Conservation (phyloP, 257 asterid species). For the Scutellaria baicalensis region DNA sequence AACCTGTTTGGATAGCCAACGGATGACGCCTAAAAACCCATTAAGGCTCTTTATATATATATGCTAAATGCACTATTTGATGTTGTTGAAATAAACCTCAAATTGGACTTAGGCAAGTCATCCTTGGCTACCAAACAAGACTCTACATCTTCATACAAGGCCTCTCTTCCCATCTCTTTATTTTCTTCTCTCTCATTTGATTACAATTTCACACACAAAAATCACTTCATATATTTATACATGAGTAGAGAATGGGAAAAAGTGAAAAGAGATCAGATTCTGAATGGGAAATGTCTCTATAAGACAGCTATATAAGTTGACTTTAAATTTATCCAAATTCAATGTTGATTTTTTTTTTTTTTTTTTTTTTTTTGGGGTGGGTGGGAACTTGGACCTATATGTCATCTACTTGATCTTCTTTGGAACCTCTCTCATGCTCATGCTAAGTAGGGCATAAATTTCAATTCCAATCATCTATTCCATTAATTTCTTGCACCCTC, state of each 20-base stretch:
- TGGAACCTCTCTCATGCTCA: conserved; percentile 6
- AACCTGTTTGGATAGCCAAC: conserved; percentile 14
- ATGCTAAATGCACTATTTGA: neutral
- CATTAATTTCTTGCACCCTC: too few relatives aligned
- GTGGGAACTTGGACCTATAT: neutral
- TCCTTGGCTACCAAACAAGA: conserved; percentile 58
- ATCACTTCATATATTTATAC: neutral
- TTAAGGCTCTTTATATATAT: neutral
- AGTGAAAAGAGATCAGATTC: conserved; percentile 14
- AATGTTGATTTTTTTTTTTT: neutral
- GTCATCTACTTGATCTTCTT: neutral
- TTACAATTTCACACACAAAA: neutral
- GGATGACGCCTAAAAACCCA: conserved; percentile 38
- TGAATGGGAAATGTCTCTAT: neutral
- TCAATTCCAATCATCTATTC: neutral
- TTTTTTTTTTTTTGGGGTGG: neutral
- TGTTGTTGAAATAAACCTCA: neutral
- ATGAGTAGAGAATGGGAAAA: conserved; percentile 4
- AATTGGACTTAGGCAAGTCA: conserved; percentile 48
- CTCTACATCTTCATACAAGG: conserved; percentile 41
- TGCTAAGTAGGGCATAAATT: neutral
- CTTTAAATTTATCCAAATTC: neutral
- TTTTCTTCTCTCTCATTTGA: neutral
- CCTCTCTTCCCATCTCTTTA: conserved; percentile 23
- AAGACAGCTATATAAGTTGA: conserved; percentile 16